Evolutionary conservation across 257 asterid genomes (phyloP), one percentile per base, ranked within the genome.

Genomic region (Parsonsia alboflavescens): DNA sequence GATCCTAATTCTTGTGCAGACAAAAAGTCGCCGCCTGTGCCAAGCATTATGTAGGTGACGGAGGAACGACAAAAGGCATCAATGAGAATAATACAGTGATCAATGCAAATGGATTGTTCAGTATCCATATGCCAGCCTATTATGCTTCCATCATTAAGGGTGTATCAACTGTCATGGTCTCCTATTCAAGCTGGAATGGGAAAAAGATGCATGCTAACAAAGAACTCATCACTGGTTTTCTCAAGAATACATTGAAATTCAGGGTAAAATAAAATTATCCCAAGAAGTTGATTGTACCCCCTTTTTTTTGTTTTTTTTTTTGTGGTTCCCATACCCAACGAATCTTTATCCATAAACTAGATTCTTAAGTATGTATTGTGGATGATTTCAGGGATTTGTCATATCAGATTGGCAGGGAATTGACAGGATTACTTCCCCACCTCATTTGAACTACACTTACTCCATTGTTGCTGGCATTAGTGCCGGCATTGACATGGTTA

Each of bases 111-210:
- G 88, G 75, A 4, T 69, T 91, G 82, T 77, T 85, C n/a, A 76
- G 85, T 41, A 91, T 89, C 67, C 97, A 91, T 68, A 87, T 91
- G 96, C 85, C 90, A 0, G 86, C 84, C 41, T 90, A 89, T 83
- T 78, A 79, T 24, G 68, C 85, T 75, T 72, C 97, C 15, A 72
- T 91, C 77, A 80, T 80, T 71, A 83, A 89, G 63, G 96, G 97
- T 16, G 95, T 91, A 2, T 87, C 88, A 0, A 83, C 90, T 0
- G 71, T 91, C 72, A 91, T 91, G 93, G 12, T 89, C 79, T 91
- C 97, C 39, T 91, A 91, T 76, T 87, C 97, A 7, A 91, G 97
- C 75, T 84, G 87, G 91, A 91, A 91, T 7, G 97, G 97, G 0
- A 19, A 73, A 16, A 91, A 89, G 78, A 91, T 91, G 97, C 94